phyloP scores from a whole-genome alignment of 2,329 filamentous ascomycete genomes.

The Fusarium caatingaense region DNA sequence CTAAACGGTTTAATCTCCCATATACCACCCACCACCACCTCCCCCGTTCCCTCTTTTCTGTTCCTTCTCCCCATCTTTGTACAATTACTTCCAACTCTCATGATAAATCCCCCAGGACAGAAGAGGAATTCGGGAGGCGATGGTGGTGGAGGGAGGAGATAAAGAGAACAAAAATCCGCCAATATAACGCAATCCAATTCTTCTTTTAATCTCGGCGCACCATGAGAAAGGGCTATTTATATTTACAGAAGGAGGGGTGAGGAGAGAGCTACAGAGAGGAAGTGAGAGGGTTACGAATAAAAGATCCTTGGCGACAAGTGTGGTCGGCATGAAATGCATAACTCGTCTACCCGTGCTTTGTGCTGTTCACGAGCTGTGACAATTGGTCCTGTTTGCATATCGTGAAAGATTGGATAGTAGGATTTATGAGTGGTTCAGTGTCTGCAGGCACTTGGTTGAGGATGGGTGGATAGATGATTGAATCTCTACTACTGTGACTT shows the following conservation, averaged over 20 bases:
- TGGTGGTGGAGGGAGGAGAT: conserved; percentile 8
- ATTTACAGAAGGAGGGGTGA: conserved; percentile 32
- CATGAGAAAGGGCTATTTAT: conserved; percentile 32
- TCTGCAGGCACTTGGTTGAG: conserved; percentile 5
- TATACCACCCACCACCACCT: conserved; percentile 7
- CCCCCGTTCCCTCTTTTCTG: neutral
- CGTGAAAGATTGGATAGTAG: conserved; percentile 5
- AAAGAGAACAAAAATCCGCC: conserved; percentile 23
- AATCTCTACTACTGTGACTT: conserved; percentile 39
- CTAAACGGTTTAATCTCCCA: conserved; percentile 54
- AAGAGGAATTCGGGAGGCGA: neutral
- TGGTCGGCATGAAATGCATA: conserved; percentile 13
- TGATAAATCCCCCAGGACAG: conserved; percentile 13
- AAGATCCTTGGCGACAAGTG: conserved; percentile 24
- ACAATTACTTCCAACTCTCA: conserved; percentile 41
- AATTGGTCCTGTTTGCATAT: neutral
- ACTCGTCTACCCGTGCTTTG: conserved; percentile 1
- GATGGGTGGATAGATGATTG: conserved; percentile 17
- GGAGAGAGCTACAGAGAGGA: conserved; percentile 9
- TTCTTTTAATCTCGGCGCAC: conserved; percentile 39
- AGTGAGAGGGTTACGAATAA: conserved; percentile 26
- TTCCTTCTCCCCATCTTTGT: conserved; percentile 39
- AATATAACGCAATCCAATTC: conserved; percentile 25
- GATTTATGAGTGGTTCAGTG: neutral
- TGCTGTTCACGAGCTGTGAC: conserved; percentile 8